A percentile compares a stretch with the other conserved stretches of the same genome.
These are phyloP conservation scores for Aphanomyces astaci DNA, from an alignment of 352 stramenopile species.

Conservation along the genomic window DNA sequence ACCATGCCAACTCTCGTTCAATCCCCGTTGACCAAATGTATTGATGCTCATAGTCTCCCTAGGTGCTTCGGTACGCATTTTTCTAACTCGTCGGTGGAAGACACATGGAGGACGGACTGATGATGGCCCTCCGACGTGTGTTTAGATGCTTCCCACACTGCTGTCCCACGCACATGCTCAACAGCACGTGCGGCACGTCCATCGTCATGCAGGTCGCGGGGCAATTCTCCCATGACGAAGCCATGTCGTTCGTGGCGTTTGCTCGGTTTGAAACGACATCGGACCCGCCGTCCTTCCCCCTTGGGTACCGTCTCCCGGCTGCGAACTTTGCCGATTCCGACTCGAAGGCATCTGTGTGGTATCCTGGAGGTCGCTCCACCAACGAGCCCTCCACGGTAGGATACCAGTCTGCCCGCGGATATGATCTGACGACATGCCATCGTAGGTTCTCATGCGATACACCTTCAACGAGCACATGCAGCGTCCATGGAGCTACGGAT, in stretches of 20 bases:
- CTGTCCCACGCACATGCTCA: neutral
- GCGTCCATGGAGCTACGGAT: neutral
- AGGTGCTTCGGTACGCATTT: neutral
- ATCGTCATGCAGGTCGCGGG: neutral
- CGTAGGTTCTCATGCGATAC: neutral
- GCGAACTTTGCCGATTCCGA: neutral
- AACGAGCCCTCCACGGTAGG: too few species aligned
- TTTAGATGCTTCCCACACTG: constrained; percentile 2
- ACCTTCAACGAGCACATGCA: constrained; percentile 2
- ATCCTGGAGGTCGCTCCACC: too few species aligned
- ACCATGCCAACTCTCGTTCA: neutral
- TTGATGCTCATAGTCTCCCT: neutral
- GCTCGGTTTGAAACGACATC: neutral
- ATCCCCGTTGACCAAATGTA: neutral
- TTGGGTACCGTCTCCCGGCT: neutral
- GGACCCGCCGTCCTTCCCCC: neutral
- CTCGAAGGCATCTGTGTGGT: neutral
- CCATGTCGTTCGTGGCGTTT: neutral
- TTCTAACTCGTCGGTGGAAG: neutral
- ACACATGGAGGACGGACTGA: too few species aligned
- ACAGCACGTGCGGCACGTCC: neutral
- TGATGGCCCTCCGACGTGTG: too few species aligned
- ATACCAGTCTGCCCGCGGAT: too few species aligned
- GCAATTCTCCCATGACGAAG: neutral
- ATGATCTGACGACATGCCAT: neutral